A percentile compares a stretch with the other conserved stretches of the same genome.
phyloP scores from a whole-genome alignment of 345 rosid genomes.

The Aurinia saxatilis region DNA sequence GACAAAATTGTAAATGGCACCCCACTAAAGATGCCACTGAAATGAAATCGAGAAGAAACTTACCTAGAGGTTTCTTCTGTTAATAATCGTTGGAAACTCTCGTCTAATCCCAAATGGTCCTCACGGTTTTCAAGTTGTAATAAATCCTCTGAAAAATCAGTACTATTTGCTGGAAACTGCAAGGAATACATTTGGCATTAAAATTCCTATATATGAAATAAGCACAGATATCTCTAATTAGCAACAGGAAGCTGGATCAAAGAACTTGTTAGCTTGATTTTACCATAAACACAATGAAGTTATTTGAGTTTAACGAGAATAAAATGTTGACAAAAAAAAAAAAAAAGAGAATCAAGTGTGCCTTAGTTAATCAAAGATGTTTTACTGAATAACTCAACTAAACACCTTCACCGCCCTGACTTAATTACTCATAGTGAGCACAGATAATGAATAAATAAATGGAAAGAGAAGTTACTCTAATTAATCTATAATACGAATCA shows the following conservation, averaged over 20 bases:
- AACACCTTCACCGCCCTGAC: constrained; percentile 7
- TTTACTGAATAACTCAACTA: background rate
- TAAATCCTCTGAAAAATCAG: constrained; percentile 47
- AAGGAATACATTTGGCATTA: constrained; percentile 28
- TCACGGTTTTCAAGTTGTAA: constrained; percentile 55
- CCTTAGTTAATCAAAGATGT: constrained; percentile 9
- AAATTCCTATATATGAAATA: background rate
- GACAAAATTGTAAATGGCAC: background rate
- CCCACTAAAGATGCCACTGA: background rate
- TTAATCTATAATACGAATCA: constrained; percentile 10
- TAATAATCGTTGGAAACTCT: constrained; percentile 54
- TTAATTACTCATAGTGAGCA: background rate
- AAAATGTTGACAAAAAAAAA: too few species aligned
- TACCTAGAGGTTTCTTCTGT: constrained; percentile 58
- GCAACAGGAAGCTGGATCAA: constrained; percentile 3
- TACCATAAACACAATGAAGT: constrained; percentile 2
- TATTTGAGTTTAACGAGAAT: background rate
- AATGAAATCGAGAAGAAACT: constrained; percentile 9
- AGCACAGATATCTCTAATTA: background rate
- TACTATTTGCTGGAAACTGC: constrained; percentile 74
- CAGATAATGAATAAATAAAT: constrained; percentile 5
- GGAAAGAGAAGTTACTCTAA: constrained; percentile 10
- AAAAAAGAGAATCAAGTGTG: constrained; percentile 2
- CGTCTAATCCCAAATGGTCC: constrained; percentile 44
- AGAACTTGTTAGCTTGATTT: background rate